Evolutionary conservation across 495 filamentous ascomycete species (phyloP).

Genomic region (Xylaria castorea): DNA sequence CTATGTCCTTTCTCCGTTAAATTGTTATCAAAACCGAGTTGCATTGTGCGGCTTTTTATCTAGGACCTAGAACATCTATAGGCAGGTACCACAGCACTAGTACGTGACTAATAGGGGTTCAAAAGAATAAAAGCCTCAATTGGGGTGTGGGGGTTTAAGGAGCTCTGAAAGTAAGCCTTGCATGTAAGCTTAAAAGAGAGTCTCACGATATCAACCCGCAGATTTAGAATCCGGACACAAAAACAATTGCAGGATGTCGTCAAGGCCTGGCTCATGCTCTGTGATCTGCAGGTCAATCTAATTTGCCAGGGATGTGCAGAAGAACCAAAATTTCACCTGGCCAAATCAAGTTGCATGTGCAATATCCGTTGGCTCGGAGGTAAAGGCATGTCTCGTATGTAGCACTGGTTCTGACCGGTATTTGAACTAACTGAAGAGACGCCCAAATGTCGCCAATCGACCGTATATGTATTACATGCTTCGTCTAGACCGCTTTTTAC

Average conservation of each 20-base stretch:
- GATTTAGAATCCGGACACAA: not conserved
- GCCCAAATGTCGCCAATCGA: not conserved
- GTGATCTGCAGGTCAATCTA: not conserved
- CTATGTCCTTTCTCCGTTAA: too few species aligned
- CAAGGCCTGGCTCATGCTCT: not conserved
- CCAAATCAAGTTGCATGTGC: conserved; percentile 4
- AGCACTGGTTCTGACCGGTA: not conserved
- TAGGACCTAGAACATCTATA: not conserved
- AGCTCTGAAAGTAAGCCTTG: not conserved
- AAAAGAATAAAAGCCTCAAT: conserved; percentile 2
- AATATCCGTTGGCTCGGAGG: not conserved
- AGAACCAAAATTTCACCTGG: not conserved
- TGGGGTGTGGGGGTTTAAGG: conserved; percentile 5
- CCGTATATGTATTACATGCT: not conserved
- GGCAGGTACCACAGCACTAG: not conserved
- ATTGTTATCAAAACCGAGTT: not conserved
- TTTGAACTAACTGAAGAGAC: not conserved
- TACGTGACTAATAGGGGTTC: not conserved
- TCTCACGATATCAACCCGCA: not conserved
- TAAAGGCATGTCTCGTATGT: not conserved
- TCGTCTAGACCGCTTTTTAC: not conserved
- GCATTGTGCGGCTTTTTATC: conserved; percentile 1
- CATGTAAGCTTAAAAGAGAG: not conserved
- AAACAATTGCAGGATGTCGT: not conserved
- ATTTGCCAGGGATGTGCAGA: not conserved